Evolutionary conservation across 1,284 basidiomycete genomes (phyloP).

Genomic region (Ceratobasidium sp.): DNA sequence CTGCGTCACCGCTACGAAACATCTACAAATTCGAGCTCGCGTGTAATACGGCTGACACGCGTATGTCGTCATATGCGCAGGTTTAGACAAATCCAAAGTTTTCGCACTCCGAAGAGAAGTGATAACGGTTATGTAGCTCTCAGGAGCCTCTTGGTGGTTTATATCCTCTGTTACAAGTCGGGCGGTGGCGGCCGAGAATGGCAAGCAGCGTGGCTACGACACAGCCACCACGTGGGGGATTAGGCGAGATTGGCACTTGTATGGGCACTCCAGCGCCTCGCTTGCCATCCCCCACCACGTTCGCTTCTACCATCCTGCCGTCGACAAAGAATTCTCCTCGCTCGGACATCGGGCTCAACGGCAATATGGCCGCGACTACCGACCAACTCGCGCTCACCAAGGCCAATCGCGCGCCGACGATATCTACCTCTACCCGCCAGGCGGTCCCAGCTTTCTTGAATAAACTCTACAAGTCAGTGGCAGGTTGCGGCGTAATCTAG

Average conservation of each 20-base stretch:
- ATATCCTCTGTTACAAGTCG: neutral
- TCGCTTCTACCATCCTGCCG: slow-evolving; percentile 22
- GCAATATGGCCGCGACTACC: slow-evolving; percentile 29
- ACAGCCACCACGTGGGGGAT: slow-evolving; percentile 25
- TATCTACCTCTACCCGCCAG: slow-evolving; percentile 36
- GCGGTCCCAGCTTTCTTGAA: slow-evolving; percentile 88
- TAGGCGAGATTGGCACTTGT: slow-evolving; percentile 18
- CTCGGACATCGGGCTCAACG: slow-evolving; percentile 34
- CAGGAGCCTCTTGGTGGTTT: slow-evolving; percentile 1
- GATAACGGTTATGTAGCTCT: neutral
- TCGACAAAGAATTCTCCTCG: slow-evolving; percentile 32
- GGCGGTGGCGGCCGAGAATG: neutral
- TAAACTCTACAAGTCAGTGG: slow-evolving; percentile 87
- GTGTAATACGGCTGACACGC: neutral
- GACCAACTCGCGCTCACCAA: slow-evolving; percentile 50
- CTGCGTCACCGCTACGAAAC: no score
- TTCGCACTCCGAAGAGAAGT: neutral
- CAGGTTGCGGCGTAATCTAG: slow-evolving; percentile 43
- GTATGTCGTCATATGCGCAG: neutral
- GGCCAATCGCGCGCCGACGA: slow-evolving; percentile 16
- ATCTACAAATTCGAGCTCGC: no score
- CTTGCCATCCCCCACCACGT: neutral
- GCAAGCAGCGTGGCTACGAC: slow-evolving; percentile 4
- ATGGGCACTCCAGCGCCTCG: neutral
- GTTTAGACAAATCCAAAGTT: no score